These are phyloP conservation scores for Eustoma russellianum DNA, from an alignment of 257 asterid species.

Conservation along the genomic window DNA sequence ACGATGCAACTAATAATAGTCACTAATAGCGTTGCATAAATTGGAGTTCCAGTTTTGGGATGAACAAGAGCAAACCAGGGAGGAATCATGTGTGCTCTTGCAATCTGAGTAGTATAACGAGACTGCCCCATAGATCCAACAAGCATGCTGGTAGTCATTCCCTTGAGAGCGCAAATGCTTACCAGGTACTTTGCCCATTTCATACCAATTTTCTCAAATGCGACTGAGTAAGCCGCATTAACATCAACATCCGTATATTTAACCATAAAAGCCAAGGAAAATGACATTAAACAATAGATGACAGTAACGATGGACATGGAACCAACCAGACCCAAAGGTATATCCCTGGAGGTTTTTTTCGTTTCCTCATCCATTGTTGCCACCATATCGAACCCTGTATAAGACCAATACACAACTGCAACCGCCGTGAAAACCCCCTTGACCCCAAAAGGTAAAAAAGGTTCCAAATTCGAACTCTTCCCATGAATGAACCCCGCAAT, in stretches of 20 bases:
- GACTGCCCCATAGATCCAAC: conserved; percentile 97
- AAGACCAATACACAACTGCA: conserved; percentile 92
- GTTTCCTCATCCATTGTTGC: conserved; percentile 98
- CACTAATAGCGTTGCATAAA: conserved; percentile 69
- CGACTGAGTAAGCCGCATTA: conserved; percentile 76
- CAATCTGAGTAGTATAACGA: conserved; percentile 94
- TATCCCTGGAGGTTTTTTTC: conserved; percentile 72
- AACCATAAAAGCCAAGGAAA: conserved; percentile 64
- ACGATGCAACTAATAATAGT: conserved; percentile 65
- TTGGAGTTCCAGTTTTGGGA: conserved; percentile 78
- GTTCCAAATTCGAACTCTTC: conserved; percentile 45
- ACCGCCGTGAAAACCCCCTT: conserved; percentile 74
- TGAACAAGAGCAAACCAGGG: conserved; percentile 82
- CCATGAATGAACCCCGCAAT: conserved; percentile 65
- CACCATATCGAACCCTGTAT: conserved; percentile 90
- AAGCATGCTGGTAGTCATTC: conserved; percentile 92
- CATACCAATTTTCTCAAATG: conserved; percentile 59
- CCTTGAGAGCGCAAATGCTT: conserved; percentile 71
- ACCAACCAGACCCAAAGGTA: conserved; percentile 75
- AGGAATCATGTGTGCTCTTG: conserved; percentile 87
- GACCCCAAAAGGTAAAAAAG: conserved; percentile 68
- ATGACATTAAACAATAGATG: conserved; percentile 74
- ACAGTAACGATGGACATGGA: conserved; percentile 79
- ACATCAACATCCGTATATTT: conserved; percentile 66
- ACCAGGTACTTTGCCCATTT: conserved; percentile 90